These are phyloP conservation scores for Zymoseptoria pseudotritici DNA, from an alignment of 2,329 filamentous ascomycete genomes.

Conservation along the genomic window DNA sequence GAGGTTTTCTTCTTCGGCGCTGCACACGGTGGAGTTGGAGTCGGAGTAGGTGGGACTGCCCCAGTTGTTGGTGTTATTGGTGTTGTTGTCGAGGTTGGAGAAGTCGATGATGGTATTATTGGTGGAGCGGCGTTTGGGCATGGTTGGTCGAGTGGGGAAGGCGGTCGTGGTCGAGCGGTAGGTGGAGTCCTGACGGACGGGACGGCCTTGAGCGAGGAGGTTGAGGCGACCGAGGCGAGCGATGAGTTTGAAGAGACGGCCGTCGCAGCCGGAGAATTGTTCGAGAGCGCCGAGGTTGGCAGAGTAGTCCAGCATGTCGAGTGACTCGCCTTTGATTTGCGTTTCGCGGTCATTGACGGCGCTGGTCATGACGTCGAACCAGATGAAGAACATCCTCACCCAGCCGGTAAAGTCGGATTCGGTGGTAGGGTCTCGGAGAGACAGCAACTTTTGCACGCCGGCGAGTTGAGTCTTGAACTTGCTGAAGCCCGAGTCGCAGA, in stretches of 20 bases:
- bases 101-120: conserved; percentile 35
- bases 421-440: conserved; percentile 60
- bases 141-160: conserved; percentile 26
- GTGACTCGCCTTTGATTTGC: conserved; percentile 58
- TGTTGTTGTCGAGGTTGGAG: conserved; percentile 58
- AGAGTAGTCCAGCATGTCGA: conserved; percentile 57
- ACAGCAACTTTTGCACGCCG: conserved; percentile 82
- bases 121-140: background rate
- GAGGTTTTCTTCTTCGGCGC: conserved; percentile 11
- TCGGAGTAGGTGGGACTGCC: conserved; percentile 34
- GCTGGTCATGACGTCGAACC: conserved; percentile 87
- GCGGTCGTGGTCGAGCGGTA: conserved; percentile 1
- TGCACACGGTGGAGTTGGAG: conserved; percentile 36
- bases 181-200: conserved; percentile 27
- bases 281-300: conserved; percentile 67
- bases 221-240: conserved; percentile 78
- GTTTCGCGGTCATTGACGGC: conserved; percentile 88
- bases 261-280: conserved; percentile 81
- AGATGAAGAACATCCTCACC: conserved; percentile 90
- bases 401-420: conserved; percentile 65
- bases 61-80: conserved; percentile 41
- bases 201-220: conserved; percentile 64
- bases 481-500: conserved; percentile 85
- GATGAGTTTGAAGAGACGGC: conserved; percentile 77
- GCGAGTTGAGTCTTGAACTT: conserved; percentile 92